A percentile compares a stretch with the other conserved stretches of the same genome.
Conservation (phyloP, 2,329 filamentous ascomycete species). For the Lasiodiplodia hormozganensis region DNA sequence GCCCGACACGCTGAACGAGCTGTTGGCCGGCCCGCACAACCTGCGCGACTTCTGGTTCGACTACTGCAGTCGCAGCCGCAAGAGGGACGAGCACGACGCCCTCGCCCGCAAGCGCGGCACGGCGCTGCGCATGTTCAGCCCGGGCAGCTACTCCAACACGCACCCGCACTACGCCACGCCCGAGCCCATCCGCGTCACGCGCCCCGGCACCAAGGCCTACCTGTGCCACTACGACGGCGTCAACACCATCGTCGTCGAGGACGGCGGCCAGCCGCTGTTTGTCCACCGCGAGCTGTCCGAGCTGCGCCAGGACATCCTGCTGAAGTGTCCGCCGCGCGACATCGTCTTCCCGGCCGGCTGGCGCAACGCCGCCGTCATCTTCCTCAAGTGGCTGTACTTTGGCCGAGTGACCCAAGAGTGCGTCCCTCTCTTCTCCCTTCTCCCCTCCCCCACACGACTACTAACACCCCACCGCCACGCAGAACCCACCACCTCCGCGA, state of each 20-base stretch:
- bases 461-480: slow-evolving; percentile 5
- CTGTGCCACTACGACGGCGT: slow-evolving; percentile 4
- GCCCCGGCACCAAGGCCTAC: slow-evolving; percentile 6
- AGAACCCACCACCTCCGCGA: slow-evolving; percentile 4
- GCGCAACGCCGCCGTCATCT: slow-evolving; percentile 8
- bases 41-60: slow-evolving; percentile 1
- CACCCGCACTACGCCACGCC: neutral
- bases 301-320: neutral
- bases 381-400: slow-evolving; percentile 20
- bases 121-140: neutral
- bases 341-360: slow-evolving; percentile 3
- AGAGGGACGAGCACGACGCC: neutral
- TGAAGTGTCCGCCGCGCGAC: neutral
- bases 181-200: neutral
- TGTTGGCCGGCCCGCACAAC: neutral
- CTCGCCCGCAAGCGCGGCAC: neutral
- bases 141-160: neutral
- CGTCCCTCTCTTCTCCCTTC: neutral
- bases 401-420: neutral
- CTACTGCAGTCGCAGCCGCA: neutral
- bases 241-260: slow-evolving; percentile 10
- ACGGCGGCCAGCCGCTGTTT: slow-evolving; percentile 4
- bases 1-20: neutral
- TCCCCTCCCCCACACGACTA: neutral
- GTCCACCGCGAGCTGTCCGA: slow-evolving; percentile 10